Base-by-base conservation (phyloP, 768 basidiomycete species). In the Phylloporus arenicola region DNA sequence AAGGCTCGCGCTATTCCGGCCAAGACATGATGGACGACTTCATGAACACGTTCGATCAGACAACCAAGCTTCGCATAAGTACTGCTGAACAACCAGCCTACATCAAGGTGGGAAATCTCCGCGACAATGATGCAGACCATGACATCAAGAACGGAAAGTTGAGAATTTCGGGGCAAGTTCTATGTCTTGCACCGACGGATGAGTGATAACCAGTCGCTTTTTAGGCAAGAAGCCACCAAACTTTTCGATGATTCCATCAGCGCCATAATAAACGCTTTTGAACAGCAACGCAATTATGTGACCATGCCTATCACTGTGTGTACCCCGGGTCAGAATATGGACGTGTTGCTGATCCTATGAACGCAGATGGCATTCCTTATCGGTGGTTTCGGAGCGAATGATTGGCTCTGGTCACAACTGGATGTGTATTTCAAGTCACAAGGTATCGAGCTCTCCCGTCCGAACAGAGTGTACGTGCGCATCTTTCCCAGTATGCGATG, bases 341-440 rank as follows among this genome's bases (percentile, higher is more conserved):
- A n/a, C 4, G 6, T 20, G 13, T 11, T 10, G 2, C 35, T 43
- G 3, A 47, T 22, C 12, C n/a, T 13, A 4, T 30, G 6, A 38
- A 8, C 24, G 4, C 41, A 58, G 55, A 57, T 50, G 50, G 39
- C 72, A 8, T 72, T 78, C 43, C 71, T 83, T 6, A 72, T 79
- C 2, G 78, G 79, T 17, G 78, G 75, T 0, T 79, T 78, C 50
- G 71, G 72, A n/a, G 72, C 75, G 4, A 79, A 65, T 43, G 71
- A 74, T 44, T 78, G 55, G 59, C 65, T 68, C 55, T 80, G 22
- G 76, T 72, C 53, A 45, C 61, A 24, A 57, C 70, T 82, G 1
- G 67, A 70, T 29, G 51, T 56, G 22, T 56, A 64, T 6, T 60
- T 80, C 16, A 61, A 61, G 27, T 61, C 61, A 0, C 57, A 67